Evolutionary conservation across 192 early-diverging fungal genomes (phyloP).

Genomic region (Coemansia sp.): DNA sequence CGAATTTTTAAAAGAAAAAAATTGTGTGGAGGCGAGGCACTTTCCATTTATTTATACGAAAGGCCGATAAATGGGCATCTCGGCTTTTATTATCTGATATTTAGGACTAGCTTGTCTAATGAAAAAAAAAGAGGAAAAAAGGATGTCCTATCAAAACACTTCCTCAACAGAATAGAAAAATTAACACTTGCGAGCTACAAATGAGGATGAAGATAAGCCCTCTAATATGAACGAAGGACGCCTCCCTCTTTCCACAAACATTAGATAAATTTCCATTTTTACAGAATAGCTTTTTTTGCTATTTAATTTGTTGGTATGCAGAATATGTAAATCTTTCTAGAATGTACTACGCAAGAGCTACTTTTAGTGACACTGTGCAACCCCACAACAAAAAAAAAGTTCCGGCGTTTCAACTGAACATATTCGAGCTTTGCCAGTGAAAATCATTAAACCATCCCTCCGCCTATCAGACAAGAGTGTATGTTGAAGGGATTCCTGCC

Average conservation of each 20-base stretch:
- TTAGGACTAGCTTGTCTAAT: background rate
- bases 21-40: constrained; percentile 1
- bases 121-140: background rate
- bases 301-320: background rate
- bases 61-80: background rate
- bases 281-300: background rate
- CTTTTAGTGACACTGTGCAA: background rate
- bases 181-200: background rate
- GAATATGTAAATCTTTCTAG: background rate
- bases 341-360: background rate
- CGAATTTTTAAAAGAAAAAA: background rate
- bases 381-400: no score
- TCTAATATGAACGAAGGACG: background rate
- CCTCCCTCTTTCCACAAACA: background rate
- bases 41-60: background rate
- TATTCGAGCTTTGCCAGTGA: background rate
- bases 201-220: background rate
- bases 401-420: background rate
- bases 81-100: background rate
- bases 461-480: background rate
- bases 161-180: background rate
- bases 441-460: background rate
- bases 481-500: background rate
- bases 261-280: no score
- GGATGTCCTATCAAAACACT: background rate